Evolutionary conservation across 805 yeast species (phyloP), one percentile per base, ranked within the genome.

Genomic region (Vanderwaltozyma polyspora): DNA sequence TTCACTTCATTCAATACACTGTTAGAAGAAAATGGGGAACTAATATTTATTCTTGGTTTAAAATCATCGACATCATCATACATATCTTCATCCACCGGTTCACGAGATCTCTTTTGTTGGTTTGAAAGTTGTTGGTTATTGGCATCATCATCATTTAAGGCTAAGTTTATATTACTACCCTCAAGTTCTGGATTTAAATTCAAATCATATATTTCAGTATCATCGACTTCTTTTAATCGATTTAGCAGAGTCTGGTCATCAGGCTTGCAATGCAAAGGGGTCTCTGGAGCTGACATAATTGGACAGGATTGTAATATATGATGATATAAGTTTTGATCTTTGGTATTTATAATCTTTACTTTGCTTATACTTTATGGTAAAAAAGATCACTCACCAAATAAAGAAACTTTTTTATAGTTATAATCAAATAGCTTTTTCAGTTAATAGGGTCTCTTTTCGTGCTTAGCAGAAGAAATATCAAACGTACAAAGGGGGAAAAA

Each of bases 51-150:
- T 14, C 42, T 36, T 4, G 61, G 61, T 36, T 42, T 43, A 27
- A 50, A 56, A 37, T 55, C 60, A 18, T 53, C 56, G 2, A 44
- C 40, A 31, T 48, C 44, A 33, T 56, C 61, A 29, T 44, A 53
- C 26, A 37, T 33, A 10, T 31, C 32, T 17, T 38, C 39, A 13
- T 35, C 39, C 6, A 39, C 28, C 5, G 17, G 19, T 8, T 35
- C 12, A 10, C 13, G 19, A 15, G 21, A 8, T 12, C 19, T 6
- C 22, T 19, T 4, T 25, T 29, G n/a, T 24, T 21, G 19, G 24
- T 30, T 8, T 17, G 36, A 14, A 25, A 34, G 10, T 22, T 31
- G 24, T 6, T 35, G 41, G 4, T 27, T 17, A 14, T 36, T 22
- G 11, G 13, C 10, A 11, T 4, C 4, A 6, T 28, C 19, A 21